Conservation (phyloP, 208 protist genomes). For the Trypanosoma caninum region DNA sequence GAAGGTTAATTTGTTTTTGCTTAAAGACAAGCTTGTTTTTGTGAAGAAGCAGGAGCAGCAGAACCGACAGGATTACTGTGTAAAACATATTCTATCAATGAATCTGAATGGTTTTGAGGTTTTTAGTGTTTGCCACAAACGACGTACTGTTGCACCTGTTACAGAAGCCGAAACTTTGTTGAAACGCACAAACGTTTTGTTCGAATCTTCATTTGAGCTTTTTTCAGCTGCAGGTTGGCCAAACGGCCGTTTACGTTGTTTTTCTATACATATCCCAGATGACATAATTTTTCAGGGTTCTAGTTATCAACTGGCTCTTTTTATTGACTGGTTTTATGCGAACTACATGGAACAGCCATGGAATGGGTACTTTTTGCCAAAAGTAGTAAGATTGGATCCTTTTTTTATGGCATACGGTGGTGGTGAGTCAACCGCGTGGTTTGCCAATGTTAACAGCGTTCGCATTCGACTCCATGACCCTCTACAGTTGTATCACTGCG, state of each 20-base stretch:
- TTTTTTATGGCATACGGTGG: not conserved
- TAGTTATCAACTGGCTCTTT: slow-evolving; percentile 15
- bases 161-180: not conserved
- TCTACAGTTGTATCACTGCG: not conserved
- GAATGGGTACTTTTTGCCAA: slow-evolving; percentile 14
- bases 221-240: slow-evolving; percentile 13
- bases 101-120: slow-evolving; percentile 3
- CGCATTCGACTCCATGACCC: slow-evolving; percentile 16
- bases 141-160: not conserved
- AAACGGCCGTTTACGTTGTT: slow-evolving; percentile 1
- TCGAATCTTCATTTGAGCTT: slow-evolving; percentile 11
- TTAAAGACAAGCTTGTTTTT: slow-evolving; percentile 12
- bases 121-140: not conserved
- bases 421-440: slow-evolving; percentile 12
- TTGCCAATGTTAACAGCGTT: slow-evolving; percentile 3
- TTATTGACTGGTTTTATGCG: slow-evolving; percentile 25
- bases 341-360: slow-evolving; percentile 20
- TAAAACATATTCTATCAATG: slow-evolving; percentile 1
- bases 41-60: not conserved
- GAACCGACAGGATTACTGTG: not conserved
- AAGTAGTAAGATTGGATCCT: not conserved
- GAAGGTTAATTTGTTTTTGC: not conserved
- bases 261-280: slow-evolving; percentile 5
- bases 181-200: not conserved
- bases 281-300: slow-evolving; percentile 9